Conservation (phyloP, 768 basidiomycete species). For the Pisolithus tinctorius region DNA sequence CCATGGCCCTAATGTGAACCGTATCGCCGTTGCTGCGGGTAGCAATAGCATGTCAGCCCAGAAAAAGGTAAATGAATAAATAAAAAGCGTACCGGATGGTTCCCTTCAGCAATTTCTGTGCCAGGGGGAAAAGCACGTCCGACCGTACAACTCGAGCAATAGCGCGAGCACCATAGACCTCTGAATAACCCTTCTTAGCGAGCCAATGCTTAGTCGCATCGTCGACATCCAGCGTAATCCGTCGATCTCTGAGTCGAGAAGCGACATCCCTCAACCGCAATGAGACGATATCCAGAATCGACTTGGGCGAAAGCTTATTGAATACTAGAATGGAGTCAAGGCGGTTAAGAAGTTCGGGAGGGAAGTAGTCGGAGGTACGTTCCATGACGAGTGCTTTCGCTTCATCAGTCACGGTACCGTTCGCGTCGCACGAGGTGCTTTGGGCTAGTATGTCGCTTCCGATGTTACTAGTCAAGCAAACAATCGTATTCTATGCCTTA, state of each 20-base stretch:
- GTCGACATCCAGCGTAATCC: conserved; percentile 70
- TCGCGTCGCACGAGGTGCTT: conserved; percentile 48
- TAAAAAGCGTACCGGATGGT: conserved; percentile 53
- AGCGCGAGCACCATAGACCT: conserved; percentile 80
- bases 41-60: not conserved
- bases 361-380: conserved; percentile 74
- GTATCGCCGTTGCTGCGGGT: conserved; percentile 51
- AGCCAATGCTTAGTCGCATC: conserved; percentile 60
- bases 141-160: conserved; percentile 83
- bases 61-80: not conserved
- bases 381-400: conserved; percentile 66
- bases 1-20: conserved; percentile 46
- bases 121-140: conserved; percentile 76
- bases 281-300: conserved; percentile 73
- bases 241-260: conserved; percentile 50
- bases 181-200: conserved; percentile 71
- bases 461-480: conserved; percentile 85
- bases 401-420: conserved; percentile 58
- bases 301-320: conserved; percentile 74
- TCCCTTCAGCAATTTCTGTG: conserved; percentile 72
- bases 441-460: conserved; percentile 76
- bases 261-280: conserved; percentile 73
- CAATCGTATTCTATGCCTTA: conserved; percentile 68
- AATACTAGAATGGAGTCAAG: conserved; percentile 85
- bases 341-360: conserved; percentile 86